Evolutionary conservation across 2,329 filamentous ascomycete genomes (phyloP).

Genomic region (Penicillium sp.): DNA sequence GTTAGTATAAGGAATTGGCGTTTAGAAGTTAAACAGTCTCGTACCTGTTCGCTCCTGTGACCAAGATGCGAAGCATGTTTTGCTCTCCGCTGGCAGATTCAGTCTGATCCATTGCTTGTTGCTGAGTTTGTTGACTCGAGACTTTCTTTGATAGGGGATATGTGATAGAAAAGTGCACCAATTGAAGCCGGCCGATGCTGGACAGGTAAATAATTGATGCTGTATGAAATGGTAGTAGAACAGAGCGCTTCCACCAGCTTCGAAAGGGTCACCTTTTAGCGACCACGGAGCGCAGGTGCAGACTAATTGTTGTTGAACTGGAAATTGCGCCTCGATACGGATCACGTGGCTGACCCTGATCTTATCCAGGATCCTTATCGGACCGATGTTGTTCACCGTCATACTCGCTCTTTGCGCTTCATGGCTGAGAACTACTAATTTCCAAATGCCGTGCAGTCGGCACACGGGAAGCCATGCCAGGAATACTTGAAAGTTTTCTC

Average conservation of each 20-base stretch:
- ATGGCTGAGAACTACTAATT: slow-evolving; percentile 3
- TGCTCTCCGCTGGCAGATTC: slow-evolving; percentile 13
- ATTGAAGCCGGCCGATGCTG: neutral
- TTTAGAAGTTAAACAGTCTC: neutral
- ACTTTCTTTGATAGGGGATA: slow-evolving; percentile 12
- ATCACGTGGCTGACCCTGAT: slow-evolving; percentile 4
- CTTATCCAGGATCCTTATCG: slow-evolving; percentile 12
- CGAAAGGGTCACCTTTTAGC: neutral
- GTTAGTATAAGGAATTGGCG: slow-evolving; percentile 9
- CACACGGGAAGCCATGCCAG: slow-evolving; percentile 29
- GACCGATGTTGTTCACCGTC: neutral
- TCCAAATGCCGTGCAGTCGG: slow-evolving; percentile 9
- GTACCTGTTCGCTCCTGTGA: slow-evolving; percentile 86
- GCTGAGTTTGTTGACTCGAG: slow-evolving; percentile 5
- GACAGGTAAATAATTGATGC: neutral
- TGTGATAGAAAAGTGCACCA: slow-evolving; percentile 9
- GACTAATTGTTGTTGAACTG: neutral
- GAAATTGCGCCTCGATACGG: neutral
- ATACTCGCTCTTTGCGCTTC: neutral
- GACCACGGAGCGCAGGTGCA: too few species aligned
- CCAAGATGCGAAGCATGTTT: slow-evolving; percentile 53
- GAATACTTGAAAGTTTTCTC: slow-evolving; percentile 67
- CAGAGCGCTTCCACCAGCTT: neutral
- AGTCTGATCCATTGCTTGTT: slow-evolving; percentile 18
- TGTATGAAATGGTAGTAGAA: neutral